These are phyloP conservation scores for Mycena maculata DNA, from an alignment of 768 basidiomycete genomes.

Conservation along the genomic window DNA sequence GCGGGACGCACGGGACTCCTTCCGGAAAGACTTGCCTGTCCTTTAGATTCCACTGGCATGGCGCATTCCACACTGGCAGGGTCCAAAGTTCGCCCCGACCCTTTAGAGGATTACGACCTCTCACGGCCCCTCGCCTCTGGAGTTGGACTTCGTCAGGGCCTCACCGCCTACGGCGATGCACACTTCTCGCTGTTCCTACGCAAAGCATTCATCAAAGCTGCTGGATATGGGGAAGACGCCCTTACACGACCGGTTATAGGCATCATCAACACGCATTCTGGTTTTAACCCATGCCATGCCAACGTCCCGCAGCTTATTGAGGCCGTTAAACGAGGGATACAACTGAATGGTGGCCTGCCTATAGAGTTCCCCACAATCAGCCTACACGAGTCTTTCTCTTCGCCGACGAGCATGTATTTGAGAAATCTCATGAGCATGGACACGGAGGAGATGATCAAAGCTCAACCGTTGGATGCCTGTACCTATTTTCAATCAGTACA, in stretches of 20 bases:
- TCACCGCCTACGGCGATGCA: conserved; percentile 31
- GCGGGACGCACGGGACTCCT: too few species aligned
- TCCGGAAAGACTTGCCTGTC: too few species aligned
- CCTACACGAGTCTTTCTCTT: conserved; percentile 33
- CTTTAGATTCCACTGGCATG: neutral
- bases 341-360: conserved; percentile 31
- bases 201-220: conserved; percentile 35
- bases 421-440: conserved; percentile 35
- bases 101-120: conserved; percentile 34
- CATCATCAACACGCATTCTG: conserved; percentile 33
- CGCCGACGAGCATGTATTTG: conserved; percentile 35
- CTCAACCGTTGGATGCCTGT: conserved; percentile 37
- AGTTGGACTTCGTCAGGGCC: conserved; percentile 33
- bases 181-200: conserved; percentile 36
- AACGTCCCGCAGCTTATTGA: conserved; percentile 35
- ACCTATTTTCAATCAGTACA: neutral
- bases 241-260: conserved; percentile 33
- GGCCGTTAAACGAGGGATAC: conserved; percentile 34
- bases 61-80: conserved; percentile 4
- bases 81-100: conserved; percentile 15
- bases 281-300: conserved; percentile 35
- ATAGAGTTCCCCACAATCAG: conserved; percentile 36
- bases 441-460: conserved; percentile 37
- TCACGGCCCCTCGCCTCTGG: conserved; percentile 26
- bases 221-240: conserved; percentile 35